A percentile compares a stretch with the other conserved stretches of the same genome.
These are phyloP conservation scores for Corymbia calophylla DNA, from an alignment of 441 rosid genomes.

Conservation along the genomic window DNA sequence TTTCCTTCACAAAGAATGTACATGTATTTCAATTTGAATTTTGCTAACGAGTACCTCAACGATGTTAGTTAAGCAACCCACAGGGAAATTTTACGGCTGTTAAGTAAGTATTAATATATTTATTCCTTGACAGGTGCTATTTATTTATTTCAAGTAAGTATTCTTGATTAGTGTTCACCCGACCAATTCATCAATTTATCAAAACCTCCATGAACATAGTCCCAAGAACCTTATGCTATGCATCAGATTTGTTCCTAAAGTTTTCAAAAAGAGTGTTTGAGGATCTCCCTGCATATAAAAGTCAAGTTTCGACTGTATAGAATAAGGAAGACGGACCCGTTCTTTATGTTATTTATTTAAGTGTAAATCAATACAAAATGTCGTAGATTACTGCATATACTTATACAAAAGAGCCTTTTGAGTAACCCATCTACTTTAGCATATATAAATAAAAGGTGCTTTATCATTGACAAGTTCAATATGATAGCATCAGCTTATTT, in stretches of 20 bases:
- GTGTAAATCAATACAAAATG: background rate
- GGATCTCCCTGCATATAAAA: background rate
- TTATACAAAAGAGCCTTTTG: background rate
- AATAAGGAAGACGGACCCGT: background rate
- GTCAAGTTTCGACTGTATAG: background rate
- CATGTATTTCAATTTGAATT: background rate
- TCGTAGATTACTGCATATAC: background rate
- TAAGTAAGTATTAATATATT: too few species aligned
- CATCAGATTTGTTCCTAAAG: background rate
- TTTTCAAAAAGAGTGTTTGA: background rate
- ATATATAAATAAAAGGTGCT: background rate
- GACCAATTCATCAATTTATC: background rate
- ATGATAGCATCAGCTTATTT: background rate
- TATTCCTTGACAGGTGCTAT: background rate
- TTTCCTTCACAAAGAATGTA: background rate
- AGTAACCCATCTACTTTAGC: background rate
- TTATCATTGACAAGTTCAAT: background rate
- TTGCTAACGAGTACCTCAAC: background rate
- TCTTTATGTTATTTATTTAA: background rate
- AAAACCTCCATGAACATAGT: background rate
- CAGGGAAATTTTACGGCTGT: background rate
- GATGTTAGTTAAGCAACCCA: background rate
- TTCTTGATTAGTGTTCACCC: background rate
- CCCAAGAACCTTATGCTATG: background rate
- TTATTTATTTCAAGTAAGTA: background rate